These are phyloP conservation scores for Cyanidioschyzon merolae DNA, from an alignment of 23 red algal species.

Conservation along the genomic window DNA sequence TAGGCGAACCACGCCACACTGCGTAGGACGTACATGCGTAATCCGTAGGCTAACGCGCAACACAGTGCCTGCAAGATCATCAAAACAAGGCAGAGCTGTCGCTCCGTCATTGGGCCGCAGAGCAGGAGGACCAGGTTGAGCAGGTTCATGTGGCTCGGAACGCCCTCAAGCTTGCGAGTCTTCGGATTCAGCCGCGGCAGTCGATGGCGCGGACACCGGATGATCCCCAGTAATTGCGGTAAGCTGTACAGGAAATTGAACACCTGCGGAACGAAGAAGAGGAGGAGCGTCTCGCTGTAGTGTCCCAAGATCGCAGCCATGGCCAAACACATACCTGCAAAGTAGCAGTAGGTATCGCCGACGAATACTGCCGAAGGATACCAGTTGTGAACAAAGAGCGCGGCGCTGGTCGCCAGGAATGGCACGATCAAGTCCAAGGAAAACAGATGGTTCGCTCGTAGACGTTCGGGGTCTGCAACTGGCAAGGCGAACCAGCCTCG, in stretches of 20 bases:
- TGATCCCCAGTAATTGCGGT: slow-evolving; percentile 89
- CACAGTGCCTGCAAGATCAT: slow-evolving; percentile 63
- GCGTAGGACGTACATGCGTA: slow-evolving; percentile 18
- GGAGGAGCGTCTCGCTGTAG: slow-evolving; percentile 68
- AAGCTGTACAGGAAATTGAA: slow-evolving; percentile 94
- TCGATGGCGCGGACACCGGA: slow-evolving; percentile 90
- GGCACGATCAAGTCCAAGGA: slow-evolving; percentile 84
- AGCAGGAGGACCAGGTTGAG: slow-evolving; percentile 74
- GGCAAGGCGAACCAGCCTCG: slow-evolving; percentile 18
- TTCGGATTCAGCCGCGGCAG: slow-evolving; percentile 64
- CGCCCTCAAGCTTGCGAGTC: slow-evolving; percentile 66
- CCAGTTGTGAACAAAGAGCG: slow-evolving; percentile 87
- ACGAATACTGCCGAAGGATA: slow-evolving; percentile 82
- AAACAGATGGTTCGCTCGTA: slow-evolving; percentile 80
- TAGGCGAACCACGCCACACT: slow-evolving; percentile 11
- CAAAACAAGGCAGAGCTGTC: slow-evolving; percentile 55
- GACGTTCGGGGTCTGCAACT: slow-evolving; percentile 50
- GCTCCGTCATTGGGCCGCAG: slow-evolving; percentile 74
- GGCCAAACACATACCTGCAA: slow-evolving; percentile 96
- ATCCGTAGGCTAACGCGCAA: slow-evolving; percentile 40
- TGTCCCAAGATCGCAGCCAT: slow-evolving; percentile 95
- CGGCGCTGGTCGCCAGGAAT: slow-evolving; percentile 53
- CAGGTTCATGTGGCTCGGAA: slow-evolving; percentile 66
- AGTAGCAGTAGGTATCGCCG: slow-evolving; percentile 99
- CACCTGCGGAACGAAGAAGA: slow-evolving; percentile 95